phyloP scores from a whole-genome alignment of 768 basidiomycete species.

The Cystoderma amianthinum region DNA sequence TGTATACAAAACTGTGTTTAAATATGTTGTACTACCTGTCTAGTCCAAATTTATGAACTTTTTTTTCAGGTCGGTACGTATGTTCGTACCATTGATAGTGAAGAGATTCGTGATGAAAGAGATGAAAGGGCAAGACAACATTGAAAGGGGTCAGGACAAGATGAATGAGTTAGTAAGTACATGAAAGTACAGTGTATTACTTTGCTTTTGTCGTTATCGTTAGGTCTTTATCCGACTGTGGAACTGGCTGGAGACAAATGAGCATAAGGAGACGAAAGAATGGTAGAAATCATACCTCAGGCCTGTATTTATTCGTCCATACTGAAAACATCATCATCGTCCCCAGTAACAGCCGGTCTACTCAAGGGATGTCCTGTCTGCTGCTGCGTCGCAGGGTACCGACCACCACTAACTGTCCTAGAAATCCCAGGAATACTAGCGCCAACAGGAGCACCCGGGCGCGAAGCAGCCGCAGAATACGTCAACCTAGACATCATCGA shows the following conservation, averaged over 20 bases:
- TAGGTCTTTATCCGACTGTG: background rate
- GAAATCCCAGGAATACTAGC: slow-evolving; percentile 27
- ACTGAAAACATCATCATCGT: slow-evolving; percentile 60
- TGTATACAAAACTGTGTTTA: background rate
- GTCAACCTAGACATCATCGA: slow-evolving; percentile 50
- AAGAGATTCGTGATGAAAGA: no score
- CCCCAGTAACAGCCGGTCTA: slow-evolving; percentile 49
- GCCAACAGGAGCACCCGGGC: slow-evolving; percentile 8
- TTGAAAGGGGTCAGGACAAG: background rate
- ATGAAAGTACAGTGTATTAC: slow-evolving; percentile 3
- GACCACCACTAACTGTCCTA: slow-evolving; percentile 28
- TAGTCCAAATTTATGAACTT: background rate
- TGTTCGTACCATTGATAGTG: no score
- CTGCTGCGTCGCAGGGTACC: slow-evolving; percentile 20
- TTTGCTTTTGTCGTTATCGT: slow-evolving; percentile 5
- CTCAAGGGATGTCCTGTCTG: slow-evolving; percentile 54
- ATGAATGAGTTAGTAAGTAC: slow-evolving; percentile 1
- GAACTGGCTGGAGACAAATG: background rate
- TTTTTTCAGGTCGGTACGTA: no score
- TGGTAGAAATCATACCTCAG: no score
- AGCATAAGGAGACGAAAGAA: background rate
- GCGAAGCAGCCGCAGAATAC: slow-evolving; percentile 39
- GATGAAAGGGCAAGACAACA: no score
- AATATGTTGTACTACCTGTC: background rate
- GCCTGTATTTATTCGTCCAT: slow-evolving; percentile 48